Conservation (phyloP, 805 yeast species). For the Grigorovia yakushimaensis region DNA sequence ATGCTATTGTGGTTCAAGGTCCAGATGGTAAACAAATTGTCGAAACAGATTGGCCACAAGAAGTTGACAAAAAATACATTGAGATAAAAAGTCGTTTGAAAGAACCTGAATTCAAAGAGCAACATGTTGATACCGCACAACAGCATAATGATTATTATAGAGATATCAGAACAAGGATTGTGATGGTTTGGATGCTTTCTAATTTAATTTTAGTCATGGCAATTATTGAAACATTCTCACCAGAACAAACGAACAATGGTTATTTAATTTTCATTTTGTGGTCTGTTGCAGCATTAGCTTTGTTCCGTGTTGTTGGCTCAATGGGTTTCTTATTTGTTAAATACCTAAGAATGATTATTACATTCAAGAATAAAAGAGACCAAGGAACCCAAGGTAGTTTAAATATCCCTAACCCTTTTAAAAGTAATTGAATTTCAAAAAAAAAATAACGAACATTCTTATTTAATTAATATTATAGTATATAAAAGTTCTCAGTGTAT, state of each 20-base stretch:
- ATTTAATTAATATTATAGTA: neutral
- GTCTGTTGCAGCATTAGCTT: slow-evolving; percentile 82
- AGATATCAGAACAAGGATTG: slow-evolving; percentile 90
- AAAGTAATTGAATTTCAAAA: neutral
- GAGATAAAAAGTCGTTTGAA: slow-evolving; percentile 31
- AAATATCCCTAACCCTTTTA: slow-evolving; percentile 7
- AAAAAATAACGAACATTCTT: neutral
- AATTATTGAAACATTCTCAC: slow-evolving; percentile 69
- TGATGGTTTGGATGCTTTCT: slow-evolving; percentile 84
- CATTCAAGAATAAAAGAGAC: slow-evolving; percentile 29
- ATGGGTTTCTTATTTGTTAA: slow-evolving; percentile 47
- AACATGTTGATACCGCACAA: slow-evolving; percentile 22
- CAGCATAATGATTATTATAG: slow-evolving; percentile 77
- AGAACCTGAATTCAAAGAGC: slow-evolving; percentile 26
- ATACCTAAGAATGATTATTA: slow-evolving; percentile 31
- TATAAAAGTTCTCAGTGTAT: neutral
- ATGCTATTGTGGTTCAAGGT: slow-evolving; percentile 71
- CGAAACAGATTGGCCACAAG: slow-evolving; percentile 39
- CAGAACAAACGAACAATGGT: slow-evolving; percentile 57
- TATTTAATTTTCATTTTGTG: slow-evolving; percentile 80
- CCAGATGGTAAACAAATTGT: slow-evolving; percentile 79
- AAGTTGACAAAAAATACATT: slow-evolving; percentile 29
- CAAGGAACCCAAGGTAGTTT: neutral
- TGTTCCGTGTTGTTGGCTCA: slow-evolving; percentile 78
- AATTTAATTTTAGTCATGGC: slow-evolving; percentile 79